Conservation (phyloP, 768 basidiomycete species). For the Naganishia onofrii region DNA sequence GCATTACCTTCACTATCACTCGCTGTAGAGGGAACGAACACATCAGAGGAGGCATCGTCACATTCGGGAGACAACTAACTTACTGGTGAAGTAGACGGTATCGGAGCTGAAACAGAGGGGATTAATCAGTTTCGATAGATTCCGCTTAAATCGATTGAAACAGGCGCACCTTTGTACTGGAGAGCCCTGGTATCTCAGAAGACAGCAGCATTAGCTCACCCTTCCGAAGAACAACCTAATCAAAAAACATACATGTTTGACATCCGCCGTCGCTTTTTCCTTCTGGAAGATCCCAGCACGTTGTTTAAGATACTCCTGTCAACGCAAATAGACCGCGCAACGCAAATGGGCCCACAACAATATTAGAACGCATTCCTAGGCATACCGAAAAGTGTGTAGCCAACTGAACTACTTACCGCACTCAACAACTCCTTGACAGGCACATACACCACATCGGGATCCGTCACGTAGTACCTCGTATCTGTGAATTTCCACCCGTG, state of each 20-base stretch:
- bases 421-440: constrained; percentile 80
- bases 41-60: constrained; percentile 41
- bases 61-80: constrained; percentile 29
- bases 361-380: not conserved
- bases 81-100: constrained; percentile 89
- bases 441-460: constrained; percentile 73
- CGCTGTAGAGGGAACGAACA: constrained; percentile 76
- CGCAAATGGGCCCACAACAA: not conserved
- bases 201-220: not conserved
- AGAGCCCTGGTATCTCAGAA: not conserved
- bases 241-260: constrained; percentile 62
- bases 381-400: not conserved
- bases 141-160: constrained; percentile 23
- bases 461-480: constrained; percentile 84
- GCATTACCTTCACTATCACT: constrained; percentile 57
- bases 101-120: constrained; percentile 69
- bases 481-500: constrained; percentile 56
- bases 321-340: not conserved
- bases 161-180: constrained; percentile 29
- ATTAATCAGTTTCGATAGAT: constrained; percentile 66
- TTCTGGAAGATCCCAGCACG: constrained; percentile 80
- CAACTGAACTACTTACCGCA: constrained; percentile 58
- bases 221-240: too few relatives aligned
- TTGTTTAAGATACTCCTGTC: constrained; percentile 75
- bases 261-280: constrained; percentile 61